phyloP scores from a whole-genome alignment of 345 rosid species.

The Arabis hirsuta region DNA sequence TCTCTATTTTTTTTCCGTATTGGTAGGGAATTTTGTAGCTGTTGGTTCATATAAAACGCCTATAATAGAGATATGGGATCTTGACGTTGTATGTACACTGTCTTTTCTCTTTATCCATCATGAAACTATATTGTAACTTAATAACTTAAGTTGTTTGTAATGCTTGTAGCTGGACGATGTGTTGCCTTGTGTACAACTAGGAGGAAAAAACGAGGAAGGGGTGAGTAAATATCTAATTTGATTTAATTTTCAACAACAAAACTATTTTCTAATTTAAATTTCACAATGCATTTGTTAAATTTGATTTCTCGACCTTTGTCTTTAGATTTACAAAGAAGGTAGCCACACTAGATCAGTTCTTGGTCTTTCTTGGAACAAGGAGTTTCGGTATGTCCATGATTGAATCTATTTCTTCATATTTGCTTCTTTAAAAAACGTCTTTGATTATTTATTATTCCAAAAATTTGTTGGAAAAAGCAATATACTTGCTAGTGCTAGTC shows the following conservation, averaged over 20 bases:
- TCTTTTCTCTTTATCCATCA: neutral
- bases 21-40: slow-evolving; percentile 75
- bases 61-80: slow-evolving; percentile 83
- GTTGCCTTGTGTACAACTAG: slow-evolving; percentile 63
- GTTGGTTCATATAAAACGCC: slow-evolving; percentile 54
- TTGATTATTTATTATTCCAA: neutral
- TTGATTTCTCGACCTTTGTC: slow-evolving; percentile 14
- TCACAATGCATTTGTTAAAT: too few relatives aligned
- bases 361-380: slow-evolving; percentile 90
- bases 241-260: neutral
- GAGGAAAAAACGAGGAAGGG: slow-evolving; percentile 48
- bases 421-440: neutral
- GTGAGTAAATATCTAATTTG: neutral
- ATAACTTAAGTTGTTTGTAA: neutral
- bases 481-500: slow-evolving; percentile 83
- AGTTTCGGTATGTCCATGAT: slow-evolving; percentile 55
- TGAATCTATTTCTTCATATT: neutral
- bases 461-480: slow-evolving; percentile 46
- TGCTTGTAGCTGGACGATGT: slow-evolving; percentile 61
- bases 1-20: neutral
- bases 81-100: slow-evolving; percentile 62
- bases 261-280: neutral
- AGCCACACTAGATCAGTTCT: slow-evolving; percentile 76
- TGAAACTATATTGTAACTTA: neutral
- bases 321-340: slow-evolving; percentile 61